A percentile compares a stretch with the other conserved stretches of the same genome.
phyloP scores from a whole-genome alignment of 805 yeast species.

The Maudiozyma barnettii region DNA sequence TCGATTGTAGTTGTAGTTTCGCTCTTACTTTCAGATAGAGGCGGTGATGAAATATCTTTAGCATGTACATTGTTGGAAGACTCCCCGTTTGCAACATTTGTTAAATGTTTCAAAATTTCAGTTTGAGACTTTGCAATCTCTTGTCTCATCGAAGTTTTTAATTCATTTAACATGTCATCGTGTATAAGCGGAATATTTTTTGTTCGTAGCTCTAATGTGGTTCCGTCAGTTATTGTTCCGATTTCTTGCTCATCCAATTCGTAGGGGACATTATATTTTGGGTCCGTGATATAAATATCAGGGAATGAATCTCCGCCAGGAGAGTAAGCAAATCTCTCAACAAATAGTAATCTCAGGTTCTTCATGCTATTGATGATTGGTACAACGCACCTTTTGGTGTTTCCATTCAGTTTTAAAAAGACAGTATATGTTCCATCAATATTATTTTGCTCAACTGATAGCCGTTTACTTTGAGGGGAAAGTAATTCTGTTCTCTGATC shows the following conservation, averaged over 20 bases:
- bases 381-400: slow-evolving; percentile 43
- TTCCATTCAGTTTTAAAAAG: slow-evolving; percentile 42
- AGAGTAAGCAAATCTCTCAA: slow-evolving; percentile 79
- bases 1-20: neutral
- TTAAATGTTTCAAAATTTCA: slow-evolving; percentile 4
- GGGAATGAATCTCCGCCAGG: slow-evolving; percentile 70
- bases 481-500: neutral
- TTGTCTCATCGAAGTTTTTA: slow-evolving; percentile 7
- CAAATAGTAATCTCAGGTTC: slow-evolving; percentile 59
- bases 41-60: neutral
- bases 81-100: neutral
- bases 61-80: neutral
- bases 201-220: slow-evolving; percentile 43
- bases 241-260: slow-evolving; percentile 68
- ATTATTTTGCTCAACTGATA: neutral
- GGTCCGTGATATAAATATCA: slow-evolving; percentile 63
- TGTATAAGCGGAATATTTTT: neutral
- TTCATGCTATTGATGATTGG: slow-evolving; percentile 29
- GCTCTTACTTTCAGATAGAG: no score
- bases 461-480: neutral
- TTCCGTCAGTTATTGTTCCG: slow-evolving; percentile 49
- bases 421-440: slow-evolving; percentile 15
- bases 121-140: slow-evolving; percentile 12
- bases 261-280: slow-evolving; percentile 49
- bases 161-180: slow-evolving; percentile 4